Conservation (phyloP, 176 grass and related monocot genomes). For the Cocos nucifera region DNA sequence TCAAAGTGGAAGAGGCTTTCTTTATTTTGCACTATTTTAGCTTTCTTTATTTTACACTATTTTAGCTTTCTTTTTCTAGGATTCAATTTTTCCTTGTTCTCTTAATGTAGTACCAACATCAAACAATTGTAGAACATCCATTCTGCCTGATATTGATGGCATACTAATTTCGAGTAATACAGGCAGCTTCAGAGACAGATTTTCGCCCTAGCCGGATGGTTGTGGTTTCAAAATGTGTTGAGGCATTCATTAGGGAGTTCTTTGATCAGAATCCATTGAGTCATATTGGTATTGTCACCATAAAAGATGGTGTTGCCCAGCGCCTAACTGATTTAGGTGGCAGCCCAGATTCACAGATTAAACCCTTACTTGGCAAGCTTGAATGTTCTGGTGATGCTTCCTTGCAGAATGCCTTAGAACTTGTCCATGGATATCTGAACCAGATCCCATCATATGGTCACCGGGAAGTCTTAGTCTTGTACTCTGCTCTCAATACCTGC, state of each 20-base stretch:
- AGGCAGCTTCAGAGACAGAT: slow-evolving; percentile 90
- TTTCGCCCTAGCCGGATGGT: slow-evolving; percentile 92
- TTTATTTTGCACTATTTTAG: no score
- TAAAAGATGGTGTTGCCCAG: slow-evolving; percentile 78
- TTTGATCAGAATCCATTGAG: slow-evolving; percentile 97
- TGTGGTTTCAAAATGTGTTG: slow-evolving; percentile 59
- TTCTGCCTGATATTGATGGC: no score
- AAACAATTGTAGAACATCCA: no score
- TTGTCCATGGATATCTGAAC: slow-evolving; percentile 71
- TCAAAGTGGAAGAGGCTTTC: no score
- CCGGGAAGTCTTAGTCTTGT: slow-evolving; percentile 81
- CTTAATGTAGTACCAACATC: no score
- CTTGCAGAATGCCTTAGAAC: slow-evolving; percentile 83
- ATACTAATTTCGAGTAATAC: slow-evolving; percentile 10
- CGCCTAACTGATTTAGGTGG: slow-evolving; percentile 82
- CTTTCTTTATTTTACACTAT: no score
- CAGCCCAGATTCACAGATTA: slow-evolving; percentile 87
- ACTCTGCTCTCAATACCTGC: slow-evolving; percentile 74
- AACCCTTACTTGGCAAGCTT: slow-evolving; percentile 77
- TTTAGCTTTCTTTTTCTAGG: no score
- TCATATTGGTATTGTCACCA: slow-evolving; percentile 69
- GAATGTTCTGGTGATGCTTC: slow-evolving; percentile 92
- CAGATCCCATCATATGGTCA: slow-evolving; percentile 87
- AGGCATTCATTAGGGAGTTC: slow-evolving; percentile 86
- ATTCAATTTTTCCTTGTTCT: no score